Evolutionary conservation across 2,329 filamentous ascomycete species (phyloP).

Genomic region (Talaromyces sp.): DNA sequence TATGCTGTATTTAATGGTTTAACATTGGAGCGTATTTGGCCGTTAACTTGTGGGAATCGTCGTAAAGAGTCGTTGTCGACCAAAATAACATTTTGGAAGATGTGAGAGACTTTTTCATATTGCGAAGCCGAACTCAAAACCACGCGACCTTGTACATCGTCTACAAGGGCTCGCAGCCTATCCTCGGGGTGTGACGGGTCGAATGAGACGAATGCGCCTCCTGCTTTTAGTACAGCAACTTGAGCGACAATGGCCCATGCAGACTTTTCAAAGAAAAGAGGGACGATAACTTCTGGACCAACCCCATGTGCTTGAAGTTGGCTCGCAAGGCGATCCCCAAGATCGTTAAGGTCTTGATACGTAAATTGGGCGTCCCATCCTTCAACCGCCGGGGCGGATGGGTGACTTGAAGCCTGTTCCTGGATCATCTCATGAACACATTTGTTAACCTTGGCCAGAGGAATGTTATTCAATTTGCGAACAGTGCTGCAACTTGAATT

Average conservation of each 20-base stretch:
- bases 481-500: slow-evolving; percentile 27
- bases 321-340: slow-evolving; percentile 32
- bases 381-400: slow-evolving; percentile 24
- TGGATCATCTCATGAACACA: slow-evolving; percentile 35
- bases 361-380: slow-evolving; percentile 33
- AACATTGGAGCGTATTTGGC: slow-evolving; percentile 11
- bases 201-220: slow-evolving; percentile 38
- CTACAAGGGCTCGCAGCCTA: slow-evolving; percentile 29
- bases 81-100: slow-evolving; percentile 23
- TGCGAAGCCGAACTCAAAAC: slow-evolving; percentile 30
- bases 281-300: slow-evolving; percentile 33
- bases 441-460: slow-evolving; percentile 24
- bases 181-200: slow-evolving; percentile 37
- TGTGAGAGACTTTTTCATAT: slow-evolving; percentile 23
- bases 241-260: slow-evolving; percentile 39
- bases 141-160: slow-evolving; percentile 28
- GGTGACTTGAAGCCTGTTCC: slow-evolving; percentile 21
- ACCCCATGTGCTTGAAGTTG: slow-evolving; percentile 35
- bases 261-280: slow-evolving; percentile 40
- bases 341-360: slow-evolving; percentile 31
- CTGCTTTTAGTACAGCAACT: slow-evolving; percentile 37
- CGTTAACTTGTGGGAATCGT: slow-evolving; percentile 15
- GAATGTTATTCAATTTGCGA: slow-evolving; percentile 27
- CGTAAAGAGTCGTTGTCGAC: slow-evolving; percentile 24
- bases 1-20: slow-evolving; percentile 44